A percentile compares a stretch with the other conserved stretches of the same genome.
Evolutionary conservation across 2,329 filamentous ascomycete species (phyloP).

Genomic region (Phyllosticta paracitricarpa): DNA sequence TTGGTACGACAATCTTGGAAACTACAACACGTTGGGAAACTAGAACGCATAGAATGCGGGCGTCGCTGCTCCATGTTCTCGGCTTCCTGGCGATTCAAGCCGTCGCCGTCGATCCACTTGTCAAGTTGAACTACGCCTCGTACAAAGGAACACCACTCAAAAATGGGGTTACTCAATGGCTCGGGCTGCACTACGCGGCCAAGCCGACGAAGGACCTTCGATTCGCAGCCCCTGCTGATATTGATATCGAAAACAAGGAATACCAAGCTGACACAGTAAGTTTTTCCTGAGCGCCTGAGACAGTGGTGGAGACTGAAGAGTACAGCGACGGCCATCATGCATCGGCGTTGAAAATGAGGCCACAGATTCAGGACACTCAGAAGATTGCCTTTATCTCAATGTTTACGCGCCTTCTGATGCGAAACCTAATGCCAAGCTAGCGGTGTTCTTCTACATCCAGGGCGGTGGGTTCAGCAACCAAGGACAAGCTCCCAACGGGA

Average conservation of each 20-base stretch:
- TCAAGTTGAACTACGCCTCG: conserved; percentile 57
- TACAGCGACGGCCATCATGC: conserved; percentile 6
- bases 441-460: conserved; percentile 33
- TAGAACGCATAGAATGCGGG: neutral
- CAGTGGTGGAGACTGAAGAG: neutral
- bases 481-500: conserved; percentile 27
- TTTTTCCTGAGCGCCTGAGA: neutral
- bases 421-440: conserved; percentile 22
- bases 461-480: conserved; percentile 30
- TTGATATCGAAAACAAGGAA: conserved; percentile 1
- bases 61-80: neutral
- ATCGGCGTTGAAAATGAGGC: conserved; percentile 2
- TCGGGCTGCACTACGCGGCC: conserved; percentile 65
- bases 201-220: conserved; percentile 53
- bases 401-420: conserved; percentile 28
- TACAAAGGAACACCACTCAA: conserved; percentile 48
- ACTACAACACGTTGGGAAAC: neutral
- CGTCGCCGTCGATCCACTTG: conserved; percentile 30
- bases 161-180: conserved; percentile 58
- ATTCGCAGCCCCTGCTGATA: conserved; percentile 56
- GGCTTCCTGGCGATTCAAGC: neutral
- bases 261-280: conserved; percentile 7
- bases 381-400: conserved; percentile 32
- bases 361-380: conserved; percentile 15
- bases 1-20: neutral